Evolutionary conservation across 1,284 basidiomycete species (phyloP), one percentile per base, ranked within the genome.

Genomic region (Cryptococcus maquisensis): DNA sequence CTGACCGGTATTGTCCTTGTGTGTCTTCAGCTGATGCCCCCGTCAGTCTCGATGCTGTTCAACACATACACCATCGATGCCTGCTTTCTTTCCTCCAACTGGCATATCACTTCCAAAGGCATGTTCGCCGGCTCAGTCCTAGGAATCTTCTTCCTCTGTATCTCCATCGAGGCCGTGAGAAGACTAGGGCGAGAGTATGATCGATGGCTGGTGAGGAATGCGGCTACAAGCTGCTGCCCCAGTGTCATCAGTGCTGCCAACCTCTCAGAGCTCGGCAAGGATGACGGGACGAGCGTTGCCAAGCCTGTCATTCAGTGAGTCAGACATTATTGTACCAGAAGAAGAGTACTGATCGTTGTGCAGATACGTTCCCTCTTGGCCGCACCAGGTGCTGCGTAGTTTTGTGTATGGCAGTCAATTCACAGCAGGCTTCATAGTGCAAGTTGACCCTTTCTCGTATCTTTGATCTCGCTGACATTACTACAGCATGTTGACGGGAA

Each of bases 121-220:
- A 67, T 59, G 56, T 78, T 75, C 53, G 76, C 72, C 9, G 77
- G 76, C 9, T 67, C 61, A 8, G 61, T 78, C 51, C 65, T 78
- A 51, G 76, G 75, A 49, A 64, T 79, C 60, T 75, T 78, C 66
- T 60, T 75, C 59, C 66, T 78, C 24, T 72, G 72, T 55, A 68
- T 77, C 38, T 59, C 66, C 0, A 71, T 78, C 52, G 77, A 79
- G 59, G 63, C 57, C 20, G 56, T 77, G 8, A 69, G 77, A 43
- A 65, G 76, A 28, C 37, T 68, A 16, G 69, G 63, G 8, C 66
- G 78, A 49, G 74, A 76, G 56, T 77, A 75, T 60, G 78, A 79
- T 57, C 60, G 73, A 32, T 51, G 61, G n/a, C 55, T 78, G 47
- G 44, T 46, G 9, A 46, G 26, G 28, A 46, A 24, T 10, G 44